Base-by-base conservation (phyloP, 805 yeast species). In the Lipomyces yamanashiensis region DNA sequence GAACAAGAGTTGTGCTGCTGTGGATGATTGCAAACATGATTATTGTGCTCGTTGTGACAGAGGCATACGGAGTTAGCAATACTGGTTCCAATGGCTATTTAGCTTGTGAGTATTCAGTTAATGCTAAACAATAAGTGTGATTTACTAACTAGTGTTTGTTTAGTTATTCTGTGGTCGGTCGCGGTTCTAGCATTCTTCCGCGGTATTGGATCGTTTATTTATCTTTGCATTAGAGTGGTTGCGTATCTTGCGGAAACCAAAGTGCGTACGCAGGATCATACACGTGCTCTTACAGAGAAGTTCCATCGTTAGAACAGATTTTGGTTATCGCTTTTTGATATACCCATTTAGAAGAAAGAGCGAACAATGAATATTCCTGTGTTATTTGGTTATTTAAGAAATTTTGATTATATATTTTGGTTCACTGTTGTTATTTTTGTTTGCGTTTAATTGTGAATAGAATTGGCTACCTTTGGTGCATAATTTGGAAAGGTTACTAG, bases 11-110 rank as follows among this genome's bases (percentile, higher is more conserved):
- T 0, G 97, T 95, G 23, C 80, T 95, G 64, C 75, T 87, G 4
- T 95, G 99, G 99, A 85, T 92, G 79, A 79, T 92, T 63, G 85
- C 96, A 44, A 95, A 95, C 74, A 87, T 90, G 70, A 85, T 89
- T 44, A 80, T 95, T 53, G 83, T 91, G 53, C 95, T 92, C 0
- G 82, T 91, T 15, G 97, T 95, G 59, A 74, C 37, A 62, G 76
- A 58, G 64, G 63, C 54, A 48, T 61, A 54, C 40, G 66, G 49
- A 7, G 58, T n/a, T 12, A 41, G 58, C 7, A n/a, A 62, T 13
- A 54, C 67, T 10, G 62, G 66, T 8, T 64, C 67, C 15, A 67
- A 65, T 21, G 53, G 59, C 15, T 55, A 58, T 19, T 45, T 61
- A 12, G 61, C 62, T 7, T 54, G 43, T 61, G 54, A 39, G 61